Conservation (phyloP, 2,329 filamentous ascomycete species). For the Phialemoniopsis sp. region DNA sequence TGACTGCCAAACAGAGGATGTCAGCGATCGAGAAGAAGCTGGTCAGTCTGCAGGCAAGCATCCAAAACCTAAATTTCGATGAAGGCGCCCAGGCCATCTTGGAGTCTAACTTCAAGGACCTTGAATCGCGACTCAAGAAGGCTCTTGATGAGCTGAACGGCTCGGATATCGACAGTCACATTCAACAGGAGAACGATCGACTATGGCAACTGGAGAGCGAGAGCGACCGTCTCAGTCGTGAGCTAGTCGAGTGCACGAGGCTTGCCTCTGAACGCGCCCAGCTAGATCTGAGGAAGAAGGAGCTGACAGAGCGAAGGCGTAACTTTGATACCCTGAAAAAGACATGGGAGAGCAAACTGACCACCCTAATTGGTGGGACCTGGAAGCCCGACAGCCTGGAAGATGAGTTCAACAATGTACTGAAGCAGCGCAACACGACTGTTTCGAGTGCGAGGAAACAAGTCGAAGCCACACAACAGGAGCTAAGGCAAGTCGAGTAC, state of each 20-base stretch:
- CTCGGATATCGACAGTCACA: slow-evolving; percentile 65
- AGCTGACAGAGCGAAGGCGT: slow-evolving; percentile 67
- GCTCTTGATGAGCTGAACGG: slow-evolving; percentile 59
- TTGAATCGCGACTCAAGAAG: slow-evolving; percentile 57
- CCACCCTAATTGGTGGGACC: slow-evolving; percentile 54
- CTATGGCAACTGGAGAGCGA: slow-evolving; percentile 68
- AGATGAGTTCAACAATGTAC: slow-evolving; percentile 58
- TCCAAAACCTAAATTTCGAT: slow-evolving; percentile 74
- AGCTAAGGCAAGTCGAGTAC: slow-evolving; percentile 73
- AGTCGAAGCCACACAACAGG: slow-evolving; percentile 66
- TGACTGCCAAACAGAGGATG: slow-evolving; percentile 70
- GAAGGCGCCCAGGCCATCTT: slow-evolving; percentile 79
- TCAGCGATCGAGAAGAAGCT: slow-evolving; percentile 68
- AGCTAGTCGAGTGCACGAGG: slow-evolving; percentile 78
- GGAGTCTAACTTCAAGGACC: slow-evolving; percentile 68
- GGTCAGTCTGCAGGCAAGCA: slow-evolving; percentile 58
- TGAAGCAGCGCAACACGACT: slow-evolving; percentile 52
- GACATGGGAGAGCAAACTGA: slow-evolving; percentile 70
- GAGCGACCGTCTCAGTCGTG: slow-evolving; percentile 67
- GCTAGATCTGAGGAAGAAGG: slow-evolving; percentile 78
- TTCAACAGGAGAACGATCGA: slow-evolving; percentile 61
- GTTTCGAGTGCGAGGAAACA: slow-evolving; percentile 63
- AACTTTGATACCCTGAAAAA: slow-evolving; percentile 73
- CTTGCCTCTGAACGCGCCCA: slow-evolving; percentile 79
- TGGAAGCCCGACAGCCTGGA: slow-evolving; percentile 74